Percentiles rank a stretch among this genome's conserved stretches.
Evolutionary conservation across 1,284 basidiomycete species (phyloP).

Genomic region (Sporisorium sorghi): DNA sequence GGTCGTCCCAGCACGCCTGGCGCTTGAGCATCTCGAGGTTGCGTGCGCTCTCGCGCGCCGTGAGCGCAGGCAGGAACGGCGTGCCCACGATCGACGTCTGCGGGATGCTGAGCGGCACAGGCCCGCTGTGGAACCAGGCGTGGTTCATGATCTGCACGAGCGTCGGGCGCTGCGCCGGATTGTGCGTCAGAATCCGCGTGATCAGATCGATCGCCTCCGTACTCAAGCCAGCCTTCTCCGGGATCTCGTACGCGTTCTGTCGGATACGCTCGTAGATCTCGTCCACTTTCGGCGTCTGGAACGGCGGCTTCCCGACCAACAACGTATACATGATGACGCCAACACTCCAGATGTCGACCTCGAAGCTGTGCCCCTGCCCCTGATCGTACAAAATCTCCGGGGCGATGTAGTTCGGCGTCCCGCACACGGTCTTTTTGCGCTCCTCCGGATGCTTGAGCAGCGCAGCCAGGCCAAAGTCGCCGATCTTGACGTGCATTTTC

Average conservation of each 20-base stretch:
- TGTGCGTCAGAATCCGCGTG: constrained; percentile 82
- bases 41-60: constrained; percentile 44
- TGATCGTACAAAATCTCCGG: constrained; percentile 97
- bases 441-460: constrained; percentile 96
- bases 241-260: constrained; percentile 93
- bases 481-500: constrained; percentile 95
- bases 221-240: constrained; percentile 80
- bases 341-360: constrained; percentile 97
- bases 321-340: constrained; percentile 95
- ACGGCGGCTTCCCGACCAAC: constrained; percentile 91
- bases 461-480: constrained; percentile 96
- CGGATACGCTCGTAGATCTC: constrained; percentile 81
- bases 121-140: constrained; percentile 84
- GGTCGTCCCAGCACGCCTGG: constrained; percentile 56
- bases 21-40: constrained; percentile 64
- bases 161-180: constrained; percentile 77
- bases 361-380: constrained; percentile 94
- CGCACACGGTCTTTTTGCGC: constrained; percentile 97
- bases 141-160: constrained; percentile 87
- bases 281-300: constrained; percentile 92
- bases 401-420: constrained; percentile 98
- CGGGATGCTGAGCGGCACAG: constrained; percentile 84
- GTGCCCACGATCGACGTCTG: constrained; percentile 78
- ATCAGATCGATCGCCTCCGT: constrained; percentile 82
- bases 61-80: constrained; percentile 78